Evolutionary conservation across 2,329 filamentous ascomycete genomes (phyloP), one percentile per base, ranked within the genome.

Genomic region (Claviceps purpurea): DNA sequence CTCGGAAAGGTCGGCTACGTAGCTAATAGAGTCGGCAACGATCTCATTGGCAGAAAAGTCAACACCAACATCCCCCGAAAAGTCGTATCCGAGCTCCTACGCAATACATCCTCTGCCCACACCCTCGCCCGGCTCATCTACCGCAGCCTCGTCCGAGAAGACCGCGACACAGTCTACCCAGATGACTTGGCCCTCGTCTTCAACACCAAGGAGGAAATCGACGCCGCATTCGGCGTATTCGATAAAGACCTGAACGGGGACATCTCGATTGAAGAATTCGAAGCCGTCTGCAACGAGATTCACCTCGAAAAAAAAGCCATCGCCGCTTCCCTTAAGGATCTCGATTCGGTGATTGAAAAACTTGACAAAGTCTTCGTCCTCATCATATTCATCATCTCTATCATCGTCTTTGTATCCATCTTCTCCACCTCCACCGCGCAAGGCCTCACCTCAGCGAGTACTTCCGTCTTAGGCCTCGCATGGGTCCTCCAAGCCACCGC

Each of bases 221-320:
- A 93, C 51, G 86, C 86, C 2, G 90, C 90, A 0, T 96, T 97
- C 61, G 75, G 76, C 59, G 90, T 96, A 74, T 96, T 96, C 59
- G 91, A 97, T 70, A 94, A 93, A 64, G 91, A 97, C 61, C 81
- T 96, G 72, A 97, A 97, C 57, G 91, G 90, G 4, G 91, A 97
- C 62, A 95, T 96, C 49, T 94, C 87, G 0, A 89, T 95, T 79
- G 89, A 95, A 61, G 91, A 96, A 65, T 78, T 97, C 22, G 90
- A 96, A 66, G 82, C 87, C 22, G 89, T 94, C 24, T 95, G 89
- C 68, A 90, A 95, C 50, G 91, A 97, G 63, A 93, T 96, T 57
- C 89, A 91, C 39, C 81, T 91, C 16, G 91, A 97, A 71, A 87
- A 91, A 63, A 97, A 96, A 67, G 89, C 89, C 7, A 96, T 97